Conservation (phyloP, 2,329 filamentous ascomycete species). For the Ophiostoma himal-ulmi region DNA sequence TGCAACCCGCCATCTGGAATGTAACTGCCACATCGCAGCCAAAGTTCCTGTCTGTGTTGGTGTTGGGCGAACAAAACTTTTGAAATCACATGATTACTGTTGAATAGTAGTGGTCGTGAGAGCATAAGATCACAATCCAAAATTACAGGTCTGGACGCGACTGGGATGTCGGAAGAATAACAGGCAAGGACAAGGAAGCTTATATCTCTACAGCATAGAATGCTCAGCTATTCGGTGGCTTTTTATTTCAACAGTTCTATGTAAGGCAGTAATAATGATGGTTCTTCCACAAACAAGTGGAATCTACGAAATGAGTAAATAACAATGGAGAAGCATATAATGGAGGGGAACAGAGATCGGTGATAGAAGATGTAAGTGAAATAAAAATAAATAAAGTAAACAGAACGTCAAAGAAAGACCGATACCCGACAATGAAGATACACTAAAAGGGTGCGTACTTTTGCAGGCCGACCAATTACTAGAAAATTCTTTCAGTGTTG, state of each 20-base stretch:
- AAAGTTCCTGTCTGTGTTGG: not conserved
- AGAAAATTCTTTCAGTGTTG: not conserved
- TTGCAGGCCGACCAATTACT: not conserved
- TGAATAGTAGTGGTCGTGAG: not conserved
- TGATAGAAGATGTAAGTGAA: not conserved
- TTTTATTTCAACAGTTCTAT: not conserved
- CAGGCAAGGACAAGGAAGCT: conserved; percentile 5
- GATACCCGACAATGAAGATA: not conserved
- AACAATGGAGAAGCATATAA: not conserved
- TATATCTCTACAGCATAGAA: not conserved
- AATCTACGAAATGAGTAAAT: not conserved
- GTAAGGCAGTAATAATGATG: not conserved
- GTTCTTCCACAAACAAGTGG: not conserved
- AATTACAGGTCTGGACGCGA: not conserved
- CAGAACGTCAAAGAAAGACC: not conserved
- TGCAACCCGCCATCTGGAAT: not conserved
- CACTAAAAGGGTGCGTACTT: not conserved
- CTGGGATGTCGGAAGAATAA: not conserved
- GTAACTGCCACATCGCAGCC: not conserved
- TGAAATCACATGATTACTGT: too few species aligned
- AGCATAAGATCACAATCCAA: not conserved
- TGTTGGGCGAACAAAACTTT: too few species aligned
- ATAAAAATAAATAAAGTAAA: not conserved
- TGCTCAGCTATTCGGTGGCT: too few species aligned
- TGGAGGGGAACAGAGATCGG: not conserved